Evolutionary conservation across 805 yeast species (phyloP), one percentile per base, ranked within the genome.

Genomic region (Martiniozyma abietophila): DNA sequence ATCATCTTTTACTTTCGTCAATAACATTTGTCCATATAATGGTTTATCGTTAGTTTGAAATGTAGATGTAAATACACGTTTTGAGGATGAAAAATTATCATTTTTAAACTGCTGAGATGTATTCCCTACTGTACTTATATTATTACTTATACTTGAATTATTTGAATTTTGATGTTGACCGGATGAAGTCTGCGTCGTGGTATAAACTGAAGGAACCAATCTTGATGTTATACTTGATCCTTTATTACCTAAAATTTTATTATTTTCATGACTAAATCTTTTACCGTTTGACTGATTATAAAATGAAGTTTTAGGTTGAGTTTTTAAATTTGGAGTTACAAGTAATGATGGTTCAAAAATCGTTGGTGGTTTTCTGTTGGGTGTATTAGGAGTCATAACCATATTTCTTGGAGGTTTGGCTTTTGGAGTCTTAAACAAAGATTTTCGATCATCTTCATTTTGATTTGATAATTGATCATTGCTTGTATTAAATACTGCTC

Each of bases 1-100:
- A 25, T 60, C 58, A 31, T 70, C 72, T 25, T 34, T n/a, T n/a
- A n/a, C 27, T 25, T n/a, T n/a, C n/a, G n/a, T n/a, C n/a, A n/a
- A n/a, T n/a, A n/a, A n/a, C n/a, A n/a, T n/a, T n/a, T n/a, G n/a
- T n/a, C n/a, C n/a, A n/a, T n/a, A n/a, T n/a, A n/a, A n/a, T n/a
- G n/a, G n/a, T n/a, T n/a, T n/a, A n/a, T n/a, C n/a, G n/a, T n/a
- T n/a, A n/a, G n/a, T n/a, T n/a, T n/a, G n/a, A n/a, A n/a, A n/a
- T n/a, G n/a, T n/a, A n/a, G n/a, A n/a, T n/a, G n/a, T n/a, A n/a
- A n/a, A n/a, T n/a, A n/a, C n/a, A n/a, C n/a, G n/a, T n/a, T n/a
- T n/a, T n/a, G n/a, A n/a, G n/a, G n/a, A n/a, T n/a, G n/a, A n/a
- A n/a, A n/a, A n/a, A n/a, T n/a, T n/a, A n/a, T n/a, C n/a, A n/a